Base-by-base conservation (phyloP, 768 basidiomycete species). In the Psilocybe cyanescens region DNA sequence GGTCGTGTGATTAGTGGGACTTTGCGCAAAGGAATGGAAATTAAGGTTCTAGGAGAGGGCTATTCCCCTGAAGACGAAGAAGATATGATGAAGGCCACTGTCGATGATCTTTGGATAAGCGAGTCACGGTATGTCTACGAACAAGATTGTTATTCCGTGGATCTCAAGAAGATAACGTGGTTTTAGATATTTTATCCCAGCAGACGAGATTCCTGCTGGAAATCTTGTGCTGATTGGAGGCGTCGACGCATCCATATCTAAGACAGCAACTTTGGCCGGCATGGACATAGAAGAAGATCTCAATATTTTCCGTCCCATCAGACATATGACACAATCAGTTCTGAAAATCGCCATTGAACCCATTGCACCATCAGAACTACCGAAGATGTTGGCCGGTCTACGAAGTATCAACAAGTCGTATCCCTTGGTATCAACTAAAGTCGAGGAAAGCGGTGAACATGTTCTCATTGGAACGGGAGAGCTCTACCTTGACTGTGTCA, bases 41-140 rank as follows among this genome's bases (percentile, higher is more conserved):
- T 99, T 64, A 98, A 97, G 78, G 96, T 99, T n/a, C 81, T 99
- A 6, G 97, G 97, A 59, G 97, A 99, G 73, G 95, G 95, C 0
- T 99, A 96, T 74, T 97, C 95, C 12, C 92, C 94, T n/a, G 97
- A 98, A 69, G 97, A 99, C 66, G 97, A 99, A 77, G 97, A 99
- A 76, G 97, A 99, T 70, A 97, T 98, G 95, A 85, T 92, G 73
- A 88, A 87, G 63, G 87, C 86, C 12, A 84, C 79, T 2, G 85
- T 97, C 2, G 96, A 98, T 66, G 90, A 90, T 63, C 79, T 99
- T 16, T 94, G 95, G 93, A 86, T 99, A 59, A 87, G 86, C 70
- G 92, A 98, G 80, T 87, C 97, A 14, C 83, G 97, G 92, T 96
- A 63, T 63, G 83, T 70, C 29, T 55, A 8, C 33, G 9, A 12